Conservation (phyloP, 139 green algal genomes). For the Volvox africanus region DNA sequence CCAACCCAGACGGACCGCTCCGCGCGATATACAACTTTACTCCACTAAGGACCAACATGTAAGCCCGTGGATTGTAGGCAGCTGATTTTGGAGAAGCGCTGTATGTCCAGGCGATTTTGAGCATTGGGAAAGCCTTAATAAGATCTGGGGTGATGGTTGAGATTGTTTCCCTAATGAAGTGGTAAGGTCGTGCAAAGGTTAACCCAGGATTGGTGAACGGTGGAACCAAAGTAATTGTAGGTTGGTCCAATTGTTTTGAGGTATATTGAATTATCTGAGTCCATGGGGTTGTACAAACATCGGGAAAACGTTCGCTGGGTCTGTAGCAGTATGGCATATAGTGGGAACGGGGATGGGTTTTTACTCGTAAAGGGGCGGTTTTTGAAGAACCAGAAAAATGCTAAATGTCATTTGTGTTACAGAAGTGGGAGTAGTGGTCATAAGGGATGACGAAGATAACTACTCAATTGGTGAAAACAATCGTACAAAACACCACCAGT, state of each 20-base stretch:
- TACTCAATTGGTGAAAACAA: too few species aligned
- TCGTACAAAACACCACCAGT: too few species aligned
- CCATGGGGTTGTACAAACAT: neutral
- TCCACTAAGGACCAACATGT: too few species aligned
- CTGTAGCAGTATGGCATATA: neutral
- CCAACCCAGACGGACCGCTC: too few species aligned
- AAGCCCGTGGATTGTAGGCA: too few species aligned
- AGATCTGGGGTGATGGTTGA: neutral
- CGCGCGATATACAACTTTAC: too few species aligned
- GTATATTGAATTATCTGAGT: neutral
- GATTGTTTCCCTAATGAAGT: neutral
- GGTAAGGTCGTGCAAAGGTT: too few species aligned
- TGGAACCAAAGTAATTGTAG: neutral
- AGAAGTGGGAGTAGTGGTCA: too few species aligned
- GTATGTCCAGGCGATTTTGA: too few species aligned
- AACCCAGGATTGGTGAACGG: neutral
- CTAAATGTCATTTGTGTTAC: too few species aligned
- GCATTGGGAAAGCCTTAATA: neutral
- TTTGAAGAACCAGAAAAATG: neutral
- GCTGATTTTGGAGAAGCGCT: too few species aligned
- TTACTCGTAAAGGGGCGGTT: neutral
- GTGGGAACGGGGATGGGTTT: neutral
- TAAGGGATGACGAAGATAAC: too few species aligned
- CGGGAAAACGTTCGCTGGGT: neutral
- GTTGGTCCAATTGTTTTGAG: neutral